phyloP scores from a whole-genome alignment of 148 eudicot species.

The Cornus kousa region DNA sequence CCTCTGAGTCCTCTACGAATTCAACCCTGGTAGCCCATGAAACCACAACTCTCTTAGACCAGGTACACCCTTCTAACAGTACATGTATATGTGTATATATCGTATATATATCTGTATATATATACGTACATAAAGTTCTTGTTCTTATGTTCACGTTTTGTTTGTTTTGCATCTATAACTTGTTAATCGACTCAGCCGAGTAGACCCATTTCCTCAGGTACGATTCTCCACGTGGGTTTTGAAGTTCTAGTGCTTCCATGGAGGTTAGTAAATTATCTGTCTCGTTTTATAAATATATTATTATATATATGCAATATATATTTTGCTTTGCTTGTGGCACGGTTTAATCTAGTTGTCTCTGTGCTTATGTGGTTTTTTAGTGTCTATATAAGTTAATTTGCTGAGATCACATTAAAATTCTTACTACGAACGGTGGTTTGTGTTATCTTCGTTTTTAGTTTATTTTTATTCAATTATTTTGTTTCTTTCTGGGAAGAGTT shows the following conservation, averaged over 20 bases:
- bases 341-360: slow-evolving; percentile 5
- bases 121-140: background rate
- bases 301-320: background rate
- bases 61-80: background rate
- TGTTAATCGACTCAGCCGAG: slow-evolving; percentile 18
- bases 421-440: background rate
- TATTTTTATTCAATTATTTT: background rate
- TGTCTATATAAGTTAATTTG: slow-evolving; percentile 13
- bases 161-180: slow-evolving; percentile 21
- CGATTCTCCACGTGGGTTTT: slow-evolving; percentile 12
- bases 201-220: slow-evolving; percentile 23
- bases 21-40: slow-evolving; percentile 8
- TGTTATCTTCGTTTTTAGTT: background rate
- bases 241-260: slow-evolving; percentile 2
- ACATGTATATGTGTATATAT: background rate
- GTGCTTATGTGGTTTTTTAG: background rate
- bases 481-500: background rate
- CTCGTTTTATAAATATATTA: too few species aligned
- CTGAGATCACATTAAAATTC: slow-evolving; percentile 22
- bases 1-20: slow-evolving; percentile 1
- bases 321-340: slow-evolving; percentile 7
- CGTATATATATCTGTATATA: background rate
- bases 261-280: slow-evolving; percentile 5
- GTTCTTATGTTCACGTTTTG: slow-evolving; percentile 12
- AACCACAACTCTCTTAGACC: slow-evolving; percentile 5